These are phyloP conservation scores for Pichia sp. DNA, from an alignment of 1,139 yeast species.

Conservation along the genomic window DNA sequence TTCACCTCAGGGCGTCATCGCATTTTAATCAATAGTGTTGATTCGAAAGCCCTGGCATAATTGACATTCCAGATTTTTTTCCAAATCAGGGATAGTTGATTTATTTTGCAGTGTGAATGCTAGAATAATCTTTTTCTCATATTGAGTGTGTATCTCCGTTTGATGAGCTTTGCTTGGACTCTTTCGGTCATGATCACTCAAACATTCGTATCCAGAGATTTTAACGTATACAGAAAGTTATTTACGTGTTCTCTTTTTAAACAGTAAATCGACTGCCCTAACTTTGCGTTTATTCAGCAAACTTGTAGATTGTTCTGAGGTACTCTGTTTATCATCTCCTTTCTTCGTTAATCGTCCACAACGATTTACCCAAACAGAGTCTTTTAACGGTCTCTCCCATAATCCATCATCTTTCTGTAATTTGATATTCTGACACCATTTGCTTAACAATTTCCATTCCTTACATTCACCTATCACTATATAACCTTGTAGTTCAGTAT, in stretches of 20 bases:
- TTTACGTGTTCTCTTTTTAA: conserved; percentile 1
- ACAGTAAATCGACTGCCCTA: conserved; percentile 6
- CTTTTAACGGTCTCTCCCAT: conserved; percentile 4
- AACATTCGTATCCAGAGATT: conserved; percentile 2
- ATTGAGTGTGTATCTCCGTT: conserved; percentile 14
- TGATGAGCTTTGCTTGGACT: conserved; percentile 13
- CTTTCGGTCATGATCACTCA: conserved; percentile 14
- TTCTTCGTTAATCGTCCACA: conserved; percentile 7
- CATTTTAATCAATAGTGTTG: conserved; percentile 3
- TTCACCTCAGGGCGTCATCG: conserved; percentile 10
- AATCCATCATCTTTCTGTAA: background rate
- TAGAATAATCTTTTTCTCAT: conserved; percentile 5
- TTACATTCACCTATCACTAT: conserved; percentile 11
- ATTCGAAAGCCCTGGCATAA: conserved; percentile 8
- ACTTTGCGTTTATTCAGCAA: background rate
- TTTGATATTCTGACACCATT: conserved; percentile 4
- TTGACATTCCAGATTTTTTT: background rate
- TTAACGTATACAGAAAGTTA: too few relatives aligned
- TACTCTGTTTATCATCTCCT: background rate
- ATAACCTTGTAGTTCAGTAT: conserved; percentile 7
- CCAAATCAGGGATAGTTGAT: background rate
- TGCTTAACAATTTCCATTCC: conserved; percentile 7
- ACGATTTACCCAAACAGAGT: conserved; percentile 9
- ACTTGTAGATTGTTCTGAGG: background rate
- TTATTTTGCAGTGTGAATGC: conserved; percentile 3